A percentile compares a stretch with the other conserved stretches of the same genome.
These are phyloP conservation scores for Acanthamoeba triangularis DNA, from an alignment of 208 protist species.

Conservation along the genomic window DNA sequence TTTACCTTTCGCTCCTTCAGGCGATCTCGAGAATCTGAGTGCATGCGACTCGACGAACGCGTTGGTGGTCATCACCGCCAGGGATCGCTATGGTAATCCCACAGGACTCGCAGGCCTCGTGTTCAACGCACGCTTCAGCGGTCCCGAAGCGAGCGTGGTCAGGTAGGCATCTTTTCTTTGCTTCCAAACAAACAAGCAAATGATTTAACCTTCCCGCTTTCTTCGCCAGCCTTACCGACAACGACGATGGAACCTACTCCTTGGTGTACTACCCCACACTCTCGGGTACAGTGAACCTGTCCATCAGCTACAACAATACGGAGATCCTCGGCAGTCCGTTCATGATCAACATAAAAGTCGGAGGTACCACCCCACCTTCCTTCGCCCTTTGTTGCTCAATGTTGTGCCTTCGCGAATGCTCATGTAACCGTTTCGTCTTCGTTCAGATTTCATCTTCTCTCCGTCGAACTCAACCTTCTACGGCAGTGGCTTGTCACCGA, in stretches of 20 bases:
- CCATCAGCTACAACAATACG: background rate
- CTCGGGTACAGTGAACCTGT: conserved; percentile 46
- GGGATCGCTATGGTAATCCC: conserved; percentile 54
- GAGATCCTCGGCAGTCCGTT: conserved; percentile 58
- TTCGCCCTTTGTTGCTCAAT: no score
- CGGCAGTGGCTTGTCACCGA: conserved; percentile 23
- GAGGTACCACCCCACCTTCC: background rate
- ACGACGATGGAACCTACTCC: conserved; percentile 54
- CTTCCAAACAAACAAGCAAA: background rate
- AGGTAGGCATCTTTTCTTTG: background rate
- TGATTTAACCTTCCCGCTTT: background rate
- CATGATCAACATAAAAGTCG: conserved; percentile 12
- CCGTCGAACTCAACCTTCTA: conserved; percentile 11
- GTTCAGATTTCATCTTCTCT: conserved; percentile 49
- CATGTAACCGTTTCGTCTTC: background rate
- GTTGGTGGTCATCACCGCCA: conserved; percentile 4
- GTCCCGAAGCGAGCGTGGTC: background rate
- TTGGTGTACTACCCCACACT: conserved; percentile 22
- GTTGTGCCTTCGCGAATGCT: background rate
- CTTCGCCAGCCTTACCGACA: conserved; percentile 54
- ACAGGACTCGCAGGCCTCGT: background rate
- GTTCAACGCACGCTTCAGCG: conserved; percentile 34
- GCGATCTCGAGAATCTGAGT: conserved; percentile 15
- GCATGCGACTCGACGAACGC: conserved; percentile 7
- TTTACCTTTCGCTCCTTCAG: background rate